Evolutionary conservation across 1,139 yeast genomes (phyloP).

Genomic region (Torulaspora pretoriensis): DNA sequence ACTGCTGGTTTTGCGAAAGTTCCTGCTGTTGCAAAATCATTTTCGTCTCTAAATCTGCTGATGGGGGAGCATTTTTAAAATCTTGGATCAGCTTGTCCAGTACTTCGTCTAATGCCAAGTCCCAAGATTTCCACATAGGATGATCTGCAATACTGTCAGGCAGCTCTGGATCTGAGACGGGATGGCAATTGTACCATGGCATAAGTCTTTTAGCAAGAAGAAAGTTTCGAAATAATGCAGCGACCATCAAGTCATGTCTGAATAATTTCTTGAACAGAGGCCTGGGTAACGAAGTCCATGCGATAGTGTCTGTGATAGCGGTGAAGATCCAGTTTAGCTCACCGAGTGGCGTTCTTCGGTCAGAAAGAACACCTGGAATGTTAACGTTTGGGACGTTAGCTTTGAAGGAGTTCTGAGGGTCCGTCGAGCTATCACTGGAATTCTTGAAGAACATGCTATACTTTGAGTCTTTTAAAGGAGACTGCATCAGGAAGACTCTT

Average conservation of each 20-base stretch:
- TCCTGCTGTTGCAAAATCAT: conserved; percentile 30
- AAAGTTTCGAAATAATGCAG: conserved; percentile 90
- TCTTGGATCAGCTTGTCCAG: conserved; percentile 58
- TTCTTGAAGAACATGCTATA: conserved; percentile 48
- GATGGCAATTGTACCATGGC: conserved; percentile 93
- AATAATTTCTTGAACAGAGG: conserved; percentile 85
- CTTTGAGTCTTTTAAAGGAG: conserved; percentile 62
- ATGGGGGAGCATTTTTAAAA: conserved; percentile 33
- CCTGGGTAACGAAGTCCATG: conserved; percentile 90
- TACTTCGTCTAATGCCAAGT: conserved; percentile 91
- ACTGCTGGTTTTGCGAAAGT: conserved; percentile 21
- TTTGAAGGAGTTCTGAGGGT: conserved; percentile 31
- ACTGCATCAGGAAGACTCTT: conserved; percentile 85
- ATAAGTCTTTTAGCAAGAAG: conserved; percentile 86
- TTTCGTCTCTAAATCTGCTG: conserved; percentile 29
- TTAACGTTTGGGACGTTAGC: conserved; percentile 50
- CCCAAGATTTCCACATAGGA: conserved; percentile 99
- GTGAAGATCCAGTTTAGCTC: conserved; percentile 97
- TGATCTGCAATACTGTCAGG: conserved; percentile 80
- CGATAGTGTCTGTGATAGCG: conserved; percentile 96
- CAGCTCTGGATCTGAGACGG: conserved; percentile 87
- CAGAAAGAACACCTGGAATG: conserved; percentile 88
- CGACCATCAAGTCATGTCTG: conserved; percentile 94
- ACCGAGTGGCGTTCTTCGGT: conserved; percentile 91
- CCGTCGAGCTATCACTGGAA: conserved; percentile 33